Percentiles rank a stretch among this genome's conserved stretches.
These are phyloP conservation scores for Candida nitratophila DNA, from an alignment of 805 yeast genomes.

Conservation along the genomic window DNA sequence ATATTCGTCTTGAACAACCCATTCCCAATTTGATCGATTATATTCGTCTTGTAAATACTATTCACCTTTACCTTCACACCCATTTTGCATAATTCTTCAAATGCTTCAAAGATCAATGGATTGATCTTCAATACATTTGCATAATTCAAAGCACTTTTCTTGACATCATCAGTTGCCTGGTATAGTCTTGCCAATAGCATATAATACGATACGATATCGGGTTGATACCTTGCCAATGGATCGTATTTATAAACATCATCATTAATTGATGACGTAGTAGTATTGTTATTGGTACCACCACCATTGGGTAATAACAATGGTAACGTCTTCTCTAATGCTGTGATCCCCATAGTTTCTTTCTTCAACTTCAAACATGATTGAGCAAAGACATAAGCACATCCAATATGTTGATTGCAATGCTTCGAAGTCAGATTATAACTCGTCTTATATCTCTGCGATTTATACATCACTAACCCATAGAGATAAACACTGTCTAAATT, in stretches of 20 bases:
- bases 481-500: slow-evolving; percentile 59
- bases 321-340: slow-evolving; percentile 34
- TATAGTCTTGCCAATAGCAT: slow-evolving; percentile 67
- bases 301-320: slow-evolving; percentile 29
- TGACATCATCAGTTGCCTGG: slow-evolving; percentile 47
- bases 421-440: slow-evolving; percentile 45
- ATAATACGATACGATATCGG: slow-evolving; percentile 66
- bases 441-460: slow-evolving; percentile 51
- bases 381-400: slow-evolving; percentile 73
- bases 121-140: slow-evolving; percentile 64
- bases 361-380: slow-evolving; percentile 53
- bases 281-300: neutral
- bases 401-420: slow-evolving; percentile 45
- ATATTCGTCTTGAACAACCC: neutral
- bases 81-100: slow-evolving; percentile 62
- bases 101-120: slow-evolving; percentile 83
- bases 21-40: neutral
- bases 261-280: neutral
- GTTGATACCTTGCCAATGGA: slow-evolving; percentile 25
- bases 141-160: slow-evolving; percentile 60
- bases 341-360: slow-evolving; percentile 54
- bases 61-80: slow-evolving; percentile 65
- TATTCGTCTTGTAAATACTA: slow-evolving; percentile 35
- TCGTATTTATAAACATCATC: neutral
- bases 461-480: slow-evolving; percentile 59